Evolutionary conservation across 768 basidiomycete species (phyloP), one percentile per base, ranked within the genome.

Genomic region (Pleurotus tuoliensis): DNA sequence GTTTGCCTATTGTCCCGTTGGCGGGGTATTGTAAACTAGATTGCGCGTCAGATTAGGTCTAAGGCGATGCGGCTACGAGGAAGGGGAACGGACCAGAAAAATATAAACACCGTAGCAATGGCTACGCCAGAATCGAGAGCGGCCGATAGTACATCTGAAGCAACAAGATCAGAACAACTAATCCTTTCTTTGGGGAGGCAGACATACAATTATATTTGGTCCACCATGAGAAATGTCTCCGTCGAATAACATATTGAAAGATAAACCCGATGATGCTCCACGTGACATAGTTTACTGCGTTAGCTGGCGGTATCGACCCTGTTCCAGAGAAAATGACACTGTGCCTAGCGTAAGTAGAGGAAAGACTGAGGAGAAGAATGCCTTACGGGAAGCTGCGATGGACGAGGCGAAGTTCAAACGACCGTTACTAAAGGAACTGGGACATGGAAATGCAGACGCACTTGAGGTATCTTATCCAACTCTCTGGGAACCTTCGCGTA

Each of bases 191-290:
- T 3, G 22, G 25, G 16, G 47, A 24, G 13, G 20, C 3, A 9
- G 11, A 59, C 61, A 79, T 74, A 62, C 82, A 82, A 63, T 82
- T 82, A 68, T 82, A 82, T 68, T 87, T 86, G 15, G 76, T 72
- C 84, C 84, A 86, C 84, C 84, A 86, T 1, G 81, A 77, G 69
- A 85, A 83, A 60, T 87, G 73, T 63, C 73, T 78, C 48, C 82
- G 72, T 30, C 86, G 76, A 61, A 87, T 76, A 52, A 79, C 64
- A 53, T 81, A 84, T 58, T 87, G 81, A 78, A 87, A 87, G 53
- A 84, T 72, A 67, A 84, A 86, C 12, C 83, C 84, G 41, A 84
- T 77, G 50, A 86, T 78, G 1, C 76, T 76, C 84, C 84, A 87
- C 8, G 84, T 77, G 6, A 86, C 82, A 63, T 82, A 88, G 73